Percentiles rank a stretch among this genome's conserved stretches.
These are phyloP conservation scores for Lecanoromycetidae sp. DNA, from an alignment of 2,329 filamentous ascomycete species.

Conservation along the genomic window DNA sequence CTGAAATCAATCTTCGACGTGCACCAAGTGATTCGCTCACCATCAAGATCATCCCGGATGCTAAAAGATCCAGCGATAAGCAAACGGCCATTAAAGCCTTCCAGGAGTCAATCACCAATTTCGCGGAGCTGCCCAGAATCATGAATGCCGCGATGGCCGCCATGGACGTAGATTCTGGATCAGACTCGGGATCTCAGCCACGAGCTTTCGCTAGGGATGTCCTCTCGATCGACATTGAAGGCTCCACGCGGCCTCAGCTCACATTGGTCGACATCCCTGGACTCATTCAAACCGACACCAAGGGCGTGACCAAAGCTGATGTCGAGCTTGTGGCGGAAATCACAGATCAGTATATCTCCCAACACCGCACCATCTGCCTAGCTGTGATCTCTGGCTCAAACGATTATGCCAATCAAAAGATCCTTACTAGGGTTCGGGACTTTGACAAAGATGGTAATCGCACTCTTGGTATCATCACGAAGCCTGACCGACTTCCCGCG, in stretches of 20 bases:
- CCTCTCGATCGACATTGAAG: conserved; percentile 16
- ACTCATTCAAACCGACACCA: conserved; percentile 7
- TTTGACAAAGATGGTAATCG: conserved; percentile 27
- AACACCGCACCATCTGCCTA: conserved; percentile 35
- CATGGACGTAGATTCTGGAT: background rate
- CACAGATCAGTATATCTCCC: conserved; percentile 12
- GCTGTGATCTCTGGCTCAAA: conserved; percentile 35
- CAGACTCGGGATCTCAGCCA: conserved; percentile 4
- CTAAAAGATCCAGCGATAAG: background rate
- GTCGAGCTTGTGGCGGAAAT: conserved; percentile 8
- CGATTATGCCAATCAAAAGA: conserved; percentile 32
- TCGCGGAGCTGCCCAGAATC: conserved; percentile 10
- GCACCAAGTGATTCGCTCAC: conserved; percentile 8
- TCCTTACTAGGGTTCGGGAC: conserved; percentile 28
- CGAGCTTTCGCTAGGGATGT: conserved; percentile 17
- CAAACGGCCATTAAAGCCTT: conserved; percentile 3
- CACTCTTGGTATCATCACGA: conserved; percentile 38
- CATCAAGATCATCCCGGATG: conserved; percentile 8
- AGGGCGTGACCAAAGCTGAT: conserved; percentile 7
- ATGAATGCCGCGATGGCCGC: conserved; percentile 2
- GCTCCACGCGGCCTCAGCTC: conserved; percentile 30
- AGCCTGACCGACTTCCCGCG: conserved; percentile 30
- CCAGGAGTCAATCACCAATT: conserved; percentile 5
- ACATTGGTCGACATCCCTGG: conserved; percentile 13
- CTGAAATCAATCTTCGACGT: conserved; percentile 8